Evolutionary conservation across 176 grass and related monocot species (phyloP), one percentile per base, ranked within the genome.

Genomic region (Aegilops sharonensis): DNA sequence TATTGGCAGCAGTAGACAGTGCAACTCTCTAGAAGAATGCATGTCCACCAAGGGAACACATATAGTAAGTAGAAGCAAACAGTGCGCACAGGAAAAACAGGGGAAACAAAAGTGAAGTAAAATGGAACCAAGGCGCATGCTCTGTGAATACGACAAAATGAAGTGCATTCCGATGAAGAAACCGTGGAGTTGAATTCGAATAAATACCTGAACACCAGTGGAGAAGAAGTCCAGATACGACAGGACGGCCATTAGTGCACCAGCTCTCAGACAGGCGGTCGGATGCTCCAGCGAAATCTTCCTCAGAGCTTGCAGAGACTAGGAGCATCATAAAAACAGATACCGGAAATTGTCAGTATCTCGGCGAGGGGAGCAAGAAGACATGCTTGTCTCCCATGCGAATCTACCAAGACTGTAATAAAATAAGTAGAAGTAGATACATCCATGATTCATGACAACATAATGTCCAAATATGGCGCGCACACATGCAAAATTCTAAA

Each of bases 231-330:
- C 95, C 47, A 97, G 90, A 78, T 92, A 97, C 4, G 92, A 92
- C 2, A 97, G 84, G 30, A 97, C 92, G 8, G 95, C 95, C 90
- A 94, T 94, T 32, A 97, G 88, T 6, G 92, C 92, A 30, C 92
- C 95, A 88, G 95, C 92, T 69, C 89, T 87, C 78, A 97, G 60
- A 63, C 95, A 97, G 11, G 90, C 90, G n/a, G 90, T 92, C 5
- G 95, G 95, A 76, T 97, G 92, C 82, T 97, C 92, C 73, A 93
- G 81, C 14, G 95, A 97, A 63, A 97, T 94, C 92, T 94, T 97
- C 87, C 92, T 94, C 18, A 97, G 90, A 81, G 95, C 95, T 94
- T 97, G 95, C 17, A 97, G 84, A 54, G 92, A 97, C 95, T 97
- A 57, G 54, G 62, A 85, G 32, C 31, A 42, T 65, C 6, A 24